Evolutionary conservation across 73 alveolate genomes (phyloP), one percentile per base, ranked within the genome.

Genomic region (Symbiodinium pilosum): DNA sequence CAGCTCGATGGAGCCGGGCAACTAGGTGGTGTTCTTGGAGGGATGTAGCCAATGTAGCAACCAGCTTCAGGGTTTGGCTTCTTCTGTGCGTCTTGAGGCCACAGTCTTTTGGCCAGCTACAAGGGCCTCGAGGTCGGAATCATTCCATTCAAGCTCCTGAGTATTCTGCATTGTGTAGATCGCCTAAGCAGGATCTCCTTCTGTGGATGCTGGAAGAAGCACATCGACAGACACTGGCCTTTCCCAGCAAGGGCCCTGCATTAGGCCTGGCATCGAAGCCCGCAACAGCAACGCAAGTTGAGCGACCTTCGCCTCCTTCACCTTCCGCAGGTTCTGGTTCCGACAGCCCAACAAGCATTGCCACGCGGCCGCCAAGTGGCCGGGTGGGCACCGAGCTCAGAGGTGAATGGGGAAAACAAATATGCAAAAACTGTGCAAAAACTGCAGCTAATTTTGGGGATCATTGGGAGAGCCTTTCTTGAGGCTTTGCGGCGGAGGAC

Each of bases 331-430:
- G 14, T 47, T 26, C 26, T 16, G 81, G 81, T n/a, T 64, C 81
- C 39, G 81, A 64, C 21, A 64, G 81, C 41, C 81, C 81, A 34
- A 64, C 81, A 34, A 64, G 81, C 81, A 64, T 64, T n/a, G 81
- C 81, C 38, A 64, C 81, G 39, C 81, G 81, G 34, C 81, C 81
- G 81, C 81, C 81, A 64, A 64, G 81, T 26, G 81, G 81, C 81
- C 81, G 81, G 30, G 81, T 38, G 81, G 81, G 81, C 81, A 64
- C 81, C 81, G 81, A 38, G 77, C 77, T 64, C 40, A 64, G 77
- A 30, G 36, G 14, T 47, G 59, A 47, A 47, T 47, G 59, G 14
- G 6, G 14, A 47, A 47, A 47, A 14, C 59, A 47, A 47, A 47
- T 9, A 14, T 47, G n/a, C n/a, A n/a, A n/a, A n/a, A n/a, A n/a